Evolutionary conservation across 192 early-diverging fungal species (phyloP).

Genomic region (Backusella liffmaniae): DNA sequence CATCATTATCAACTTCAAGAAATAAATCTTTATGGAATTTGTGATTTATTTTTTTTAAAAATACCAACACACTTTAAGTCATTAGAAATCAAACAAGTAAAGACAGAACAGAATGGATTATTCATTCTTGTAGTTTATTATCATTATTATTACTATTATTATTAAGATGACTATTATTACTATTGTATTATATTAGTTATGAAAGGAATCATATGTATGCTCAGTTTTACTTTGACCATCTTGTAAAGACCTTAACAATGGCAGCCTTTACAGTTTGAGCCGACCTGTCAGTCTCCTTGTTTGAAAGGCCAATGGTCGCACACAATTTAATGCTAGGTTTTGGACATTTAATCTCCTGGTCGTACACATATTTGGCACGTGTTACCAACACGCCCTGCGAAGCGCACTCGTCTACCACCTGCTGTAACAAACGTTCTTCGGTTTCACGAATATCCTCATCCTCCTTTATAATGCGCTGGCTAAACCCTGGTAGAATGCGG

Average conservation of each 20-base stretch:
- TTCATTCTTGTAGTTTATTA: background rate
- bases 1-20: no score
- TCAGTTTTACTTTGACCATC: constrained; percentile 27
- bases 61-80: no score
- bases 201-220: background rate
- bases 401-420: constrained; percentile 72
- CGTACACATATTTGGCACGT: constrained; percentile 82
- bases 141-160: background rate
- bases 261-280: constrained; percentile 75
- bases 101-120: background rate
- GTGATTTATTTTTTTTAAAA: no score
- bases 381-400: constrained; percentile 85
- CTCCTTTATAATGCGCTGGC: constrained; percentile 16
- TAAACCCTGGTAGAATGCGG: constrained; percentile 49
- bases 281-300: constrained; percentile 86
- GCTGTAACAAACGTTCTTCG: constrained; percentile 78
- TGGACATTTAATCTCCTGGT: constrained; percentile 76
- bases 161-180: background rate
- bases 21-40: no score
- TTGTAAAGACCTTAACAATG: constrained; percentile 52
- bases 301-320: constrained; percentile 69
- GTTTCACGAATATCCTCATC: constrained; percentile 48
- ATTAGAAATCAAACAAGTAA: no score
- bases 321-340: constrained; percentile 84
- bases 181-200: background rate